phyloP scores from a whole-genome alignment of 805 yeast genomes.

The Metschnikowia sp. region DNA sequence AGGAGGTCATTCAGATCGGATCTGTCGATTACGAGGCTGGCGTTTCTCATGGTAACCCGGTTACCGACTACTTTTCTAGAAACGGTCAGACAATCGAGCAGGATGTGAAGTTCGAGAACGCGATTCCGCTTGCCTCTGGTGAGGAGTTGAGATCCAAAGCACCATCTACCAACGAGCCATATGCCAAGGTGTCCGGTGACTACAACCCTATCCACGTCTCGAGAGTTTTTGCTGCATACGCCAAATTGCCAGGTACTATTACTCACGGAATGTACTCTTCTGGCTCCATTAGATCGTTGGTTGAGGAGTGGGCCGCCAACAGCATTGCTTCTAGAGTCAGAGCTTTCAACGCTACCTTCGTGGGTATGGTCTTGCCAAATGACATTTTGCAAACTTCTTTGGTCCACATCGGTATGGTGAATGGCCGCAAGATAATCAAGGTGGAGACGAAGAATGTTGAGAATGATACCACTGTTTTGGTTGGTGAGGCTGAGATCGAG shows the following conservation, averaged over 20 bases:
- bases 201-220: slow-evolving; percentile 98
- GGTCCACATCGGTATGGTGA: slow-evolving; percentile 98
- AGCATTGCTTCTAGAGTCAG: slow-evolving; percentile 94
- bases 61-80: slow-evolving; percentile 86
- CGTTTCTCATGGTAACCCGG: slow-evolving; percentile 95
- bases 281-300: slow-evolving; percentile 90
- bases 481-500: slow-evolving; percentile 98
- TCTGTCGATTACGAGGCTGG: slow-evolving; percentile 85
- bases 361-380: slow-evolving; percentile 97
- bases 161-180: slow-evolving; percentile 94
- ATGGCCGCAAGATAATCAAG: slow-evolving; percentile 95
- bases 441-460: slow-evolving; percentile 84
- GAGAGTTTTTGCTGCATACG: slow-evolving; percentile 89
- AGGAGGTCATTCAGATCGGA: slow-evolving; percentile 82
- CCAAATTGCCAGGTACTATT: slow-evolving; percentile 92
- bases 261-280: slow-evolving; percentile 99
- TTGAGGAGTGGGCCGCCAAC: slow-evolving; percentile 98
- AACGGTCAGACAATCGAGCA: slow-evolving; percentile 93
- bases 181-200: slow-evolving; percentile 97
- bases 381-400: slow-evolving; percentile 81
- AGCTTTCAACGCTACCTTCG: slow-evolving; percentile 86
- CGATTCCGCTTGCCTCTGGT: slow-evolving; percentile 75
- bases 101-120: slow-evolving; percentile 84
- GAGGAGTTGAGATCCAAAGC: slow-evolving; percentile 68
- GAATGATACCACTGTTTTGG: slow-evolving; percentile 71